Conservation (phyloP, 495 filamentous ascomycete genomes). For the Penicillium subrubescens region DNA sequence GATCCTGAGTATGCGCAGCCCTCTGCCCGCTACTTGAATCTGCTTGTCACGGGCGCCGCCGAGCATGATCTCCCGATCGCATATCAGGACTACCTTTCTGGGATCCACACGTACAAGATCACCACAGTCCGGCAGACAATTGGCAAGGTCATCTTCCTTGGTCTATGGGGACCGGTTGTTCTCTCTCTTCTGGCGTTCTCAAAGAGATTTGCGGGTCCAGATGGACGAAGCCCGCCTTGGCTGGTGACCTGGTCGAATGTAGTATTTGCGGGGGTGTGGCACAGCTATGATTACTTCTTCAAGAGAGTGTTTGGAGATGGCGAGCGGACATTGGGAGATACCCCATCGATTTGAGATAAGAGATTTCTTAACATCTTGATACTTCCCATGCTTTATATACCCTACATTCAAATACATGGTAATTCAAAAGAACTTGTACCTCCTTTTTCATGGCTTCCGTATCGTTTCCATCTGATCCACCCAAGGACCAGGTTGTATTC, state of each 20-base stretch:
- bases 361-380: neutral
- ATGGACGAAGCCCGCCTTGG: conserved; percentile 71
- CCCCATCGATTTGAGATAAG: conserved; percentile 14
- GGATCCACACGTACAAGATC: conserved; percentile 66
- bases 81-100: conserved; percentile 69
- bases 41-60: conserved; percentile 73
- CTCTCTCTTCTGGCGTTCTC: conserved; percentile 48
- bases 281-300: conserved; percentile 70
- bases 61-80: conserved; percentile 76
- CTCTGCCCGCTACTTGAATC: conserved; percentile 75
- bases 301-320: conserved; percentile 79
- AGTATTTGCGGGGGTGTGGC: conserved; percentile 65
- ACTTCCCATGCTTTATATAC: neutral
- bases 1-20: conserved; percentile 75
- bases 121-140: conserved; percentile 67
- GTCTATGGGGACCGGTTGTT: conserved; percentile 62
- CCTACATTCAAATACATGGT: neutral
- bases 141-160: conserved; percentile 62
- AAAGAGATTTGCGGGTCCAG: conserved; percentile 56
- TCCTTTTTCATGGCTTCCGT: too few species aligned
- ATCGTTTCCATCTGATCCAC: neutral
- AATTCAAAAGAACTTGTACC: too few species aligned
- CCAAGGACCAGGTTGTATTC: neutral
- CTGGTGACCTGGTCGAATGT: conserved; percentile 46
- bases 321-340: conserved; percentile 65